Evolutionary conservation across 805 yeast genomes (phyloP).

Genomic region (Cyberlindnera suaveolens): DNA sequence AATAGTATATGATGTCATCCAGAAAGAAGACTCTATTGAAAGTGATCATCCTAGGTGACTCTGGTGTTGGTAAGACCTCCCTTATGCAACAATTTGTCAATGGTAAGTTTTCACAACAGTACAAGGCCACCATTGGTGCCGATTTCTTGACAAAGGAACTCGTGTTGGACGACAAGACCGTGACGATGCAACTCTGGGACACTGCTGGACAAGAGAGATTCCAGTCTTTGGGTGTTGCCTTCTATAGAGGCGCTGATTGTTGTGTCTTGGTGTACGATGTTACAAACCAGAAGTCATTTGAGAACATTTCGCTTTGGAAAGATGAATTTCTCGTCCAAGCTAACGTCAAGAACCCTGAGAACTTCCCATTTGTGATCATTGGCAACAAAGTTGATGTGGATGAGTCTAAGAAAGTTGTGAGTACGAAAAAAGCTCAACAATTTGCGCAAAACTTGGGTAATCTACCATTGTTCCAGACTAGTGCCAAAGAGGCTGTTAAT

Average conservation of each 20-base stretch:
- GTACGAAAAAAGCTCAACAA: constrained; percentile 53
- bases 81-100: constrained; percentile 96
- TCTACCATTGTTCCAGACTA: constrained; percentile 91
- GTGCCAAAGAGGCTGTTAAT: constrained; percentile 94
- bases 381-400: constrained; percentile 96
- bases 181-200: constrained; percentile 82
- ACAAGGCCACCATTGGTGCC: constrained; percentile 97
- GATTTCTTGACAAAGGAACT: constrained; percentile 93
- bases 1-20: constrained; percentile 19
- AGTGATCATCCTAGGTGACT: constrained; percentile 91
- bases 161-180: constrained; percentile 60
- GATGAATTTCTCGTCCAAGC: constrained; percentile 94
- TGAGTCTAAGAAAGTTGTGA: constrained; percentile 74
- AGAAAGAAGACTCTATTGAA: constrained; percentile 74
- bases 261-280: constrained; percentile 95
- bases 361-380: constrained; percentile 90
- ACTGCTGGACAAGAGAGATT: constrained; percentile 98
- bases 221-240: constrained; percentile 94
- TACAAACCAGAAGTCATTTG: constrained; percentile 89
- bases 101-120: constrained; percentile 90
- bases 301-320: constrained; percentile 84
- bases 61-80: constrained; percentile 97
- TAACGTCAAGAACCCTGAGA: constrained; percentile 87
- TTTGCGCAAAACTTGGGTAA: constrained; percentile 62
- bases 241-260: constrained; percentile 96